These are phyloP conservation scores for Penicillium digitatum DNA, from an alignment of 2,329 filamentous ascomycete genomes.

Conservation along the genomic window DNA sequence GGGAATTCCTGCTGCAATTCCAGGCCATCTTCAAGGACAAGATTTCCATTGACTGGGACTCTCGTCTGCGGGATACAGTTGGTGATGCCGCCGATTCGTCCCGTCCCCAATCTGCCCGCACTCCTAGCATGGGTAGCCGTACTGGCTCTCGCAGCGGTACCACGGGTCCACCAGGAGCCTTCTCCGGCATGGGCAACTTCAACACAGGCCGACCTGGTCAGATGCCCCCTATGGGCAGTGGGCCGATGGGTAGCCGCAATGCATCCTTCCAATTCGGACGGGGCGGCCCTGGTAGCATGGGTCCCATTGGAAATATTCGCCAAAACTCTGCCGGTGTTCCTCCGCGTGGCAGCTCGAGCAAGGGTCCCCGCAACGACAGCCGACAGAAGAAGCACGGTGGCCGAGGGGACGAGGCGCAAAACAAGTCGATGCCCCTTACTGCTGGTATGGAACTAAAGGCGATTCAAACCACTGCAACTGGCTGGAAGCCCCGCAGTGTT, in stretches of 20 bases:
- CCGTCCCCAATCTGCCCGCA: slow-evolving; percentile 55
- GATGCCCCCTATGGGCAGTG: slow-evolving; percentile 66
- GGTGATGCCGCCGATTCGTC: slow-evolving; percentile 66
- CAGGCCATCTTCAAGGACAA: slow-evolving; percentile 95
- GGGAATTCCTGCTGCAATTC: slow-evolving; percentile 93
- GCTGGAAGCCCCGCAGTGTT: slow-evolving; percentile 85
- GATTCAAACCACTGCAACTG: slow-evolving; percentile 65
- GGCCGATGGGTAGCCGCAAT: slow-evolving; percentile 51
- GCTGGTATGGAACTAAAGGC: slow-evolving; percentile 76
- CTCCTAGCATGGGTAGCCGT: slow-evolving; percentile 49
- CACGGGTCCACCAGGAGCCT: background rate
- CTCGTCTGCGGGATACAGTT: slow-evolving; percentile 77
- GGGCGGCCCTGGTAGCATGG: slow-evolving; percentile 53
- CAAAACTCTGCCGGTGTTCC: slow-evolving; percentile 46
- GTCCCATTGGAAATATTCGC: slow-evolving; percentile 38
- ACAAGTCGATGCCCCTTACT: slow-evolving; percentile 89
- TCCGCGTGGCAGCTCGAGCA: slow-evolving; percentile 54
- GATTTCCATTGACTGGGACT: slow-evolving; percentile 87
- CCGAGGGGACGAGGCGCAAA: slow-evolving; percentile 63
- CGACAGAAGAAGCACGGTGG: slow-evolving; percentile 42
- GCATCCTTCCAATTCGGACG: slow-evolving; percentile 51
- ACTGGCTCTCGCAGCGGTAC: slow-evolving; percentile 47
- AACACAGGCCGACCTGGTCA: slow-evolving; percentile 50
- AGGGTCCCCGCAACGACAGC: slow-evolving; percentile 49
- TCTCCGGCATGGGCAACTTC: slow-evolving; percentile 65